Conservation (phyloP, 2,329 filamentous ascomycete species). For the Berkeleyomyces basicola region DNA sequence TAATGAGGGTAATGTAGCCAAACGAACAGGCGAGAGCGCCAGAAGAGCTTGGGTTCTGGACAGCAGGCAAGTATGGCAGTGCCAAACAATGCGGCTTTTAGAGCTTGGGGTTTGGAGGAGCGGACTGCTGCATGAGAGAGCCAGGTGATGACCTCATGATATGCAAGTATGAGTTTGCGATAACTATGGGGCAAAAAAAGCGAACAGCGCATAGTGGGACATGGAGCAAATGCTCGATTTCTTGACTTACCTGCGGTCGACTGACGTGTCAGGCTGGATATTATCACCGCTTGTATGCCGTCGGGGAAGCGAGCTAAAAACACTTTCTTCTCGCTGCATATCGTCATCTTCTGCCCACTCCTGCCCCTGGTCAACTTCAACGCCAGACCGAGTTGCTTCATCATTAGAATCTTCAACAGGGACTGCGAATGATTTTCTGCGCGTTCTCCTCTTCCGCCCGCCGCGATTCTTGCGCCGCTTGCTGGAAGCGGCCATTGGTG, state of each 20-base stretch:
- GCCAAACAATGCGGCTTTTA: background rate
- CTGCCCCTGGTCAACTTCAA: slow-evolving; percentile 3
- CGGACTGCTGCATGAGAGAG: background rate
- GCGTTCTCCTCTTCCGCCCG: slow-evolving; percentile 59
- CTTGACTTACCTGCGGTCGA: background rate
- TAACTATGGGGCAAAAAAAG: background rate
- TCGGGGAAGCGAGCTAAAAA: slow-evolving; percentile 13
- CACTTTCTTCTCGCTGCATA: slow-evolving; percentile 10
- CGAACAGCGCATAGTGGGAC: background rate
- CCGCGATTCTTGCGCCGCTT: slow-evolving; percentile 50
- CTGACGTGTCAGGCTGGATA: background rate
- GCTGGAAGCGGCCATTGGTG: slow-evolving; percentile 24
- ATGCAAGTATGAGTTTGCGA: background rate
- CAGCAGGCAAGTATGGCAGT: background rate
- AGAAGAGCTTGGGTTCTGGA: background rate
- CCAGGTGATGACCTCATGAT: background rate
- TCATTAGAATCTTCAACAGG: slow-evolving; percentile 34
- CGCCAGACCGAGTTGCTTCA: slow-evolving; percentile 20
- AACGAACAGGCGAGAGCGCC: background rate
- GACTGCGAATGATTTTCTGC: slow-evolving; percentile 66
- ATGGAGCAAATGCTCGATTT: no score
- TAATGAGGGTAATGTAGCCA: slow-evolving; percentile 25
- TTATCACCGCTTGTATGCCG: background rate
- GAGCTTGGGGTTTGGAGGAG: background rate
- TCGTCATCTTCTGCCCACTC: slow-evolving; percentile 11